A percentile compares a stretch with the other conserved stretches of the same genome.
phyloP scores from a whole-genome alignment of 176 grass and related monocot genomes.

The Puya raimondii region DNA sequence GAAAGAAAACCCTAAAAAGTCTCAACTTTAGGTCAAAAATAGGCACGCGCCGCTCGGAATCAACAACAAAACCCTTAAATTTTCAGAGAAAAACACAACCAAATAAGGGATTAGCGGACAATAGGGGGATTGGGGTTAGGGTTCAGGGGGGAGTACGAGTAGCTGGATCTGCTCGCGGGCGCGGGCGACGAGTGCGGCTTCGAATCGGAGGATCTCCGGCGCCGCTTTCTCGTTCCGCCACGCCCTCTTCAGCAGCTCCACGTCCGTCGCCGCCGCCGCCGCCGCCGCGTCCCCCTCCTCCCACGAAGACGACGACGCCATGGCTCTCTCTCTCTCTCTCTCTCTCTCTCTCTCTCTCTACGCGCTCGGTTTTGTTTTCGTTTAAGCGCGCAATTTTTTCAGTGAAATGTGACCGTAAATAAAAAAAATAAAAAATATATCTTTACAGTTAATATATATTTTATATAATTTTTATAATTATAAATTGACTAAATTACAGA shows the following conservation, averaged over 20 bases:
- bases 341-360: background rate
- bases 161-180: constrained; percentile 87
- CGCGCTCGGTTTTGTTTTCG: background rate
- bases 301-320: constrained; percentile 32
- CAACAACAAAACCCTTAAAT: background rate
- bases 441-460: too few relatives aligned
- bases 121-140: background rate
- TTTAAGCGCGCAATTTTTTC: too few relatives aligned
- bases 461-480: too few relatives aligned
- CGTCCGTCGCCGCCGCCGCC: constrained; percentile 46
- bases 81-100: background rate
- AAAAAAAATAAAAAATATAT: too few relatives aligned
- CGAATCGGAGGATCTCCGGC: constrained; percentile 74
- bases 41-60: background rate
- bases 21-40: background rate
- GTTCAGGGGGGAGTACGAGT: constrained; percentile 27
- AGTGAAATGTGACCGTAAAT: too few relatives aligned
- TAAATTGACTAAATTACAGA: too few relatives aligned
- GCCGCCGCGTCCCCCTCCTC: constrained; percentile 31
- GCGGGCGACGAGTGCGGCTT: constrained; percentile 52
- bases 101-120: too few relatives aligned
- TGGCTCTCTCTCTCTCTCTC: background rate
- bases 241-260: constrained; percentile 56
- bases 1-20: too few relatives aligned
- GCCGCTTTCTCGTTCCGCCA: constrained; percentile 91